Conservation (phyloP, 306 rosid genomes). For the Heteromeles arbutifolia region DNA sequence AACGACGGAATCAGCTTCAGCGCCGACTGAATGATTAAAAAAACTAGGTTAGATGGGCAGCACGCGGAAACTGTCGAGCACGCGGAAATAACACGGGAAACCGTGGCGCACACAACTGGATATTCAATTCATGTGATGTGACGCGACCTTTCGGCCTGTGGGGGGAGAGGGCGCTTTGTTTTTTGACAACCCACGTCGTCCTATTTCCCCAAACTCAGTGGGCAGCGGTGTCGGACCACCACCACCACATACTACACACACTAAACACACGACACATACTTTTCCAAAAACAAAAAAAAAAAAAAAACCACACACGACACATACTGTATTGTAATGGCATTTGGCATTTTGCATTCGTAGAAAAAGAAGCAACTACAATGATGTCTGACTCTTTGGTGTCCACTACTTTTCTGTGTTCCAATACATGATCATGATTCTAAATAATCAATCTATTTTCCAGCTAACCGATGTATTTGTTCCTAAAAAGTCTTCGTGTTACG, state of each 20-base stretch:
- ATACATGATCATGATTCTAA: neutral
- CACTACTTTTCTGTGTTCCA: neutral
- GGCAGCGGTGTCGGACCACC: constrained; percentile 17
- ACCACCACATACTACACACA: neutral
- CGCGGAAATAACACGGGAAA: constrained; percentile 10
- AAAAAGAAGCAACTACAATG: neutral
- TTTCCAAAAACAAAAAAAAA: no score
- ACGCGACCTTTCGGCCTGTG: neutral
- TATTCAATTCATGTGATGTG: neutral
- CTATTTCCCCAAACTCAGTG: neutral
- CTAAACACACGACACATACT: neutral
- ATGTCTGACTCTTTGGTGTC: constrained; percentile 7
- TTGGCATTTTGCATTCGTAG: neutral
- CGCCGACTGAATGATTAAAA: neutral
- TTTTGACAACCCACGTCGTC: neutral
- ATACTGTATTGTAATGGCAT: neutral
- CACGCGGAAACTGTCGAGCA: neutral
- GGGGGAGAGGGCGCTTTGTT: neutral
- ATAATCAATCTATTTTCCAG: neutral
- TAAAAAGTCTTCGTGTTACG: no score
- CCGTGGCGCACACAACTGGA: constrained; percentile 3
- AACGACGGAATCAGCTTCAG: neutral
- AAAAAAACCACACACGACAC: neutral
- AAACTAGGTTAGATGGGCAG: neutral
- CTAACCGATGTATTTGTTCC: neutral